phyloP scores from a whole-genome alignment of 495 filamentous ascomycete species.

The Lasiosphaeria ovina region DNA sequence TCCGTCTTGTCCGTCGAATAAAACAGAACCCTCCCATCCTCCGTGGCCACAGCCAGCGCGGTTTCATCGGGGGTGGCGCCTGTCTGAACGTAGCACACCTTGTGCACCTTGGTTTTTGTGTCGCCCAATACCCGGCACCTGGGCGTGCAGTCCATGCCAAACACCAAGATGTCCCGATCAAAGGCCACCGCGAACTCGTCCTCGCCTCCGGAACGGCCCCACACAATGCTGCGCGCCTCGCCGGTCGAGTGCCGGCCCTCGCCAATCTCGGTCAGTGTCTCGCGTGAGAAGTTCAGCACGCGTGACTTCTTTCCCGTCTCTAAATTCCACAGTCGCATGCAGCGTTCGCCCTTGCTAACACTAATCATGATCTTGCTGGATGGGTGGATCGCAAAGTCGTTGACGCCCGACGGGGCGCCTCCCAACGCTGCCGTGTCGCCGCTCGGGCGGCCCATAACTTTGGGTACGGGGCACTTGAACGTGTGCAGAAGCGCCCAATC shows the following conservation, averaged over 20 bases:
- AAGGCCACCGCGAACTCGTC: constrained; percentile 89
- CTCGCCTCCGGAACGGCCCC: constrained; percentile 62
- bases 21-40: constrained; percentile 86
- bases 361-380: constrained; percentile 94
- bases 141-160: constrained; percentile 82
- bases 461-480: constrained; percentile 86
- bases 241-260: constrained; percentile 75
- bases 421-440: constrained; percentile 88
- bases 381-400: constrained; percentile 93
- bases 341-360: constrained; percentile 82
- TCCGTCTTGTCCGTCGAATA: constrained; percentile 60
- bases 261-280: constrained; percentile 64
- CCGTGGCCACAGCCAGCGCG: constrained; percentile 79
- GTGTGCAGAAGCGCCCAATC: constrained; percentile 90
- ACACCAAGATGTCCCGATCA: constrained; percentile 80
- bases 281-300: constrained; percentile 76
- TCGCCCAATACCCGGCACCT: constrained; percentile 67
- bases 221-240: constrained; percentile 80
- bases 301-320: constrained; percentile 95
- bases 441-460: constrained; percentile 75
- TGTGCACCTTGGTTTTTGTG: constrained; percentile 75
- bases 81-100: constrained; percentile 65
- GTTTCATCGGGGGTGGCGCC: constrained; percentile 44
- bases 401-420: constrained; percentile 82
- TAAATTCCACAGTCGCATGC: constrained; percentile 93